Percentiles rank a stretch among this genome's conserved stretches.
Evolutionary conservation across 78 protist species (phyloP).

Genomic region (Emiliania huxleyi): DNA sequence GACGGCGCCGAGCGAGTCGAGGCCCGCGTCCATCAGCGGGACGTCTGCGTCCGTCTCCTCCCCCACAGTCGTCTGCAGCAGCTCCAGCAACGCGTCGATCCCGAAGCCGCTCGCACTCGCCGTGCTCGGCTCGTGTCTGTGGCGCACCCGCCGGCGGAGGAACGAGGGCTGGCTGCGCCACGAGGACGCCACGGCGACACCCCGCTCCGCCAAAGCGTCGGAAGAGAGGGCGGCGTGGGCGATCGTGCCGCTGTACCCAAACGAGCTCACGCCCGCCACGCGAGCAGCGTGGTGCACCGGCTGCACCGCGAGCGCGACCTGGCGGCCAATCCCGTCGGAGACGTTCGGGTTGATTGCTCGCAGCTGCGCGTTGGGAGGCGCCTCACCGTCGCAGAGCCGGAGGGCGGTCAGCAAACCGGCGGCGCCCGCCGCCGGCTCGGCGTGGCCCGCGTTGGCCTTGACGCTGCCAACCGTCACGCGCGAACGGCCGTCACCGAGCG

Average conservation of each 20-base stretch:
- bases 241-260: conserved; percentile 34
- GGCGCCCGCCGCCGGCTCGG: conserved; percentile 53
- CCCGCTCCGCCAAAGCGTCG: no score
- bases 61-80: neutral
- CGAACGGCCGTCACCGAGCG: neutral
- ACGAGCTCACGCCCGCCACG: neutral
- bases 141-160: no score
- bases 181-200: no score
- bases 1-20: neutral
- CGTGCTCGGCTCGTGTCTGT: no score
- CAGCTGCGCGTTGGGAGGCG: neutral
- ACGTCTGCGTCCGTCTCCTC: neutral
- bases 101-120: no score
- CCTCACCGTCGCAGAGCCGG: neutral
- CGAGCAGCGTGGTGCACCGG: neutral
- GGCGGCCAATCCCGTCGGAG: neutral
- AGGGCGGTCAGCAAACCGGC: neutral
- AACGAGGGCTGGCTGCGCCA: no score
- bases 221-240: neutral
- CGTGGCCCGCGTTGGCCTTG: conserved; percentile 74
- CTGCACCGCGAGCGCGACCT: neutral
- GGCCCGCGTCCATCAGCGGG: neutral
- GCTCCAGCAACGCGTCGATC: neutral
- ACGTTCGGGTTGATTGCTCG: neutral
- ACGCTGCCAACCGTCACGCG: conserved; percentile 52